Evolutionary conservation across 192 early-diverging fungal genomes (phyloP).

Genomic region (Obelidium mucronatum): DNA sequence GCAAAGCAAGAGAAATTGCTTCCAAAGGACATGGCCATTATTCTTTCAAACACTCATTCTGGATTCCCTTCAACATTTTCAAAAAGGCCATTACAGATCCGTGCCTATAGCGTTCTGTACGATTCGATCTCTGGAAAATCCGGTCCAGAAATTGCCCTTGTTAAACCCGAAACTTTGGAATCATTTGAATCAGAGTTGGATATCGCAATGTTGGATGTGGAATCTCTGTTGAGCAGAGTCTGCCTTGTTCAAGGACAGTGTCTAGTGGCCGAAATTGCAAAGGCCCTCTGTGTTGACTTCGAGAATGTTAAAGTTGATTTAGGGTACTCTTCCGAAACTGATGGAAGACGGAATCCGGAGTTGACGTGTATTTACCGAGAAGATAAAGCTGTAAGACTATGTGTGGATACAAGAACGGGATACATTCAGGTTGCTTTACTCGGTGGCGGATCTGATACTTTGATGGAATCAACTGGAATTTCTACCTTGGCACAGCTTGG

Average conservation of each 20-base stretch:
- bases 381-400: not conserved
- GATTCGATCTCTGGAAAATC: not conserved
- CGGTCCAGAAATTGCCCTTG: not conserved
- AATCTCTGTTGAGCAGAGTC: not conserved
- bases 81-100: not conserved
- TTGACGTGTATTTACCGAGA: not conserved
- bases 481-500: not conserved
- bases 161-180: not conserved
- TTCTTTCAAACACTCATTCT: constrained; percentile 12
- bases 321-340: not conserved
- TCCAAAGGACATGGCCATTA: not conserved
- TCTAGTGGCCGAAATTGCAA: not conserved
- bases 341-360: not conserved
- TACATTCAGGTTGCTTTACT: not conserved
- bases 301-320: not conserved
- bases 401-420: constrained; percentile 8
- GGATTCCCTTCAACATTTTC: not conserved
- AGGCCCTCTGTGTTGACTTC: not conserved
- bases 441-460: no score
- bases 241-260: not conserved
- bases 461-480: no score
- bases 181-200: not conserved
- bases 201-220: not conserved
- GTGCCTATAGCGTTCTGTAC: constrained; percentile 8
- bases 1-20: not conserved